These are phyloP conservation scores for Rhinocladiella mackenziei DNA, from an alignment of 2,329 filamentous ascomycete genomes.

Conservation along the genomic window DNA sequence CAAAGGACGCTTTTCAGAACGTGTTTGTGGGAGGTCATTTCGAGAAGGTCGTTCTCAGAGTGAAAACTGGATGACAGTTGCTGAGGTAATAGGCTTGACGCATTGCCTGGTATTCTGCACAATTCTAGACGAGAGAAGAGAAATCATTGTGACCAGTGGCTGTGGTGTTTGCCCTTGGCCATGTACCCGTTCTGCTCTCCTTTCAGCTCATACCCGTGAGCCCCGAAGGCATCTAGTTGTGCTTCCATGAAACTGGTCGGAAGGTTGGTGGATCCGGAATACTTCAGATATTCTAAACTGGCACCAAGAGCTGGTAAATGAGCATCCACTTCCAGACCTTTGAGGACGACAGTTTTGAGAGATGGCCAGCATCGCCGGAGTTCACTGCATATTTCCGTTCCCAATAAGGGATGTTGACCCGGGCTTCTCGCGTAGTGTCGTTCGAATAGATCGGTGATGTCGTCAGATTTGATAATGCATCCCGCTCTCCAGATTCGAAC, in stretches of 20 bases:
- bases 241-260: conserved; percentile 68
- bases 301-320: conserved; percentile 59
- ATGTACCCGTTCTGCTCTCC: conserved; percentile 16
- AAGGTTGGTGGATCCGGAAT: conserved; percentile 55
- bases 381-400: conserved; percentile 51
- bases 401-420: conserved; percentile 44
- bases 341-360: conserved; percentile 55
- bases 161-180: conserved; percentile 24
- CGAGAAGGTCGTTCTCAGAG: conserved; percentile 39
- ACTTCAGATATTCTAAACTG: conserved; percentile 65
- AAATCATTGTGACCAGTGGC: no score
- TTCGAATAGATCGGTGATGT: conserved; percentile 57
- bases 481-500: conserved; percentile 63
- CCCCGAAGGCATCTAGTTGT: conserved; percentile 67
- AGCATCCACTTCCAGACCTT: conserved; percentile 54
- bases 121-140: no score
- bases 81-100: background rate
- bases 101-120: no score
- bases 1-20: conserved; percentile 42
- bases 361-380: conserved; percentile 49
- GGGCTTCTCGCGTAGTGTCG: conserved; percentile 29
- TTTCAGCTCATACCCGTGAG: conserved; percentile 51
- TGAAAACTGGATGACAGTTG: conserved; percentile 9
- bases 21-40: conserved; percentile 44
- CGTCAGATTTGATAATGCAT: conserved; percentile 67